phyloP scores from a whole-genome alignment of 129 eudicot species.

The Lactuca saligna region DNA sequence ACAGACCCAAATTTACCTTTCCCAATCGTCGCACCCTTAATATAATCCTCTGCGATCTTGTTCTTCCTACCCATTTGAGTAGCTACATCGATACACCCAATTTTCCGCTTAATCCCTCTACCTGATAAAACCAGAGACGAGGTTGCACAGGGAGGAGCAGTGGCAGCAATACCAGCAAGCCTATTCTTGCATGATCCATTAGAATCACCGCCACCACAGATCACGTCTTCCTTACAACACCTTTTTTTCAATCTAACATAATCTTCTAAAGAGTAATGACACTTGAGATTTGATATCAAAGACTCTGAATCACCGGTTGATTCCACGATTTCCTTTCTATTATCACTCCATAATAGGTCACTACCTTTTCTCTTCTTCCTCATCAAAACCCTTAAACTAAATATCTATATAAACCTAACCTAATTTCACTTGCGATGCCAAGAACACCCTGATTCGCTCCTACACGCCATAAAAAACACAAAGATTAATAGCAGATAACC shows the following conservation, averaged over 20 bases:
- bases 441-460: constrained; percentile 17
- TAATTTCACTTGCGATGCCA: background rate
- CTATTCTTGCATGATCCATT: constrained; percentile 49
- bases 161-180: constrained; percentile 51
- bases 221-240: constrained; percentile 58
- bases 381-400: constrained; percentile 29
- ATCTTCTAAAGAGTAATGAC: constrained; percentile 67
- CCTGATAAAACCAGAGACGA: constrained; percentile 41
- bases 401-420: constrained; percentile 13
- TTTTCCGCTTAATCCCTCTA: constrained; percentile 64
- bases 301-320: constrained; percentile 47
- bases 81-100: constrained; percentile 61
- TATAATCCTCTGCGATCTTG: constrained; percentile 56
- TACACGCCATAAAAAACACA: constrained; percentile 4
- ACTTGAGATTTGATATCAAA: constrained; percentile 42
- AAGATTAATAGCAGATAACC: background rate
- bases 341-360: constrained; percentile 36
- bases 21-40: constrained; percentile 46
- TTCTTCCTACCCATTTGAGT: constrained; percentile 61
- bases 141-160: constrained; percentile 61
- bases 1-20: constrained; percentile 68
- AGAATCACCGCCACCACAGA: constrained; percentile 26
- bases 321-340: constrained; percentile 32
- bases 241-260: constrained; percentile 55
- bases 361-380: constrained; percentile 86